Evolutionary conservation across 257 asterid species (phyloP).

Genomic region (Solanum medicagineum): DNA sequence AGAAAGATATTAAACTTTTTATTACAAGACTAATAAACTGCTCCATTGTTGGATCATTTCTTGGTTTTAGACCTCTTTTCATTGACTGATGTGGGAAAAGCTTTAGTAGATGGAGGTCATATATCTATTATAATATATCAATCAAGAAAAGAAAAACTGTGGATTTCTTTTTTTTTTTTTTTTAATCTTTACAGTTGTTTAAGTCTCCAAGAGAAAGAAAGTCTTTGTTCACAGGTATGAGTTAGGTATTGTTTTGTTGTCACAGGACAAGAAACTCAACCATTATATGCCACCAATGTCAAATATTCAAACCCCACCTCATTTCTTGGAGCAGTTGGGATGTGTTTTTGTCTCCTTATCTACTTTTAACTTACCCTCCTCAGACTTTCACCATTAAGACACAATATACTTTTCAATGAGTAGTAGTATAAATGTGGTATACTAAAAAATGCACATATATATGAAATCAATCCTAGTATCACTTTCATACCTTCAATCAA

Average conservation of each 20-base stretch:
- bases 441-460: background rate
- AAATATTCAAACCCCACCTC: conserved; percentile 27
- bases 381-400: conserved; percentile 1
- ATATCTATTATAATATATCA: background rate
- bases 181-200: background rate
- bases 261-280: conserved; percentile 27
- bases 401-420: background rate
- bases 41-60: background rate
- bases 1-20: background rate
- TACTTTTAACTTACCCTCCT: conserved; percentile 2
- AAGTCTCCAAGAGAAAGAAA: conserved; percentile 9
- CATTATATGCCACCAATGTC: conserved; percentile 6
- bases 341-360: conserved; percentile 10
- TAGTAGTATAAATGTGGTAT: background rate
- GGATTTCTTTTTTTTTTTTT: background rate
- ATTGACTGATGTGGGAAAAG: background rate
- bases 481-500: background rate
- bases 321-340: conserved; percentile 56
- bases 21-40: background rate
- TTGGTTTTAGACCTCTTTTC: background rate
- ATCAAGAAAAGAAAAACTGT: conserved; percentile 7
- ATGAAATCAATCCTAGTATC: background rate
- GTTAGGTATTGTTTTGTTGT: conserved; percentile 43
- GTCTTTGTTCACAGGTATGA: conserved; percentile 52
- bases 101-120: background rate